Evolutionary conservation across 306 rosid species (phyloP).

Genomic region (Cucurbita argyrosperma): DNA sequence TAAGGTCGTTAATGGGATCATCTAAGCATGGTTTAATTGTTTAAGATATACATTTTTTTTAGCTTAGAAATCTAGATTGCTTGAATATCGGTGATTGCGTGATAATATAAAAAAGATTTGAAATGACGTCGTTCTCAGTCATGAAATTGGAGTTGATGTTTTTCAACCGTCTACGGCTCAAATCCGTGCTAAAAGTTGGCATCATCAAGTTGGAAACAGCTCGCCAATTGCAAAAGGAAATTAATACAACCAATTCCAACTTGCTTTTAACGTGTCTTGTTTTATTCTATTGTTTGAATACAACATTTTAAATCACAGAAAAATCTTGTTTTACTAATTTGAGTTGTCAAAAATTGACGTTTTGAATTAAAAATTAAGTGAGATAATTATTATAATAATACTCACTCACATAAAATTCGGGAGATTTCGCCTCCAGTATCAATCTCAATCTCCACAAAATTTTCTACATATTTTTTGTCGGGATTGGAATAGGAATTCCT

Average conservation of each 20-base stretch:
- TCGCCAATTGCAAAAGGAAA: neutral
- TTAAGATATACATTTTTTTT: neutral
- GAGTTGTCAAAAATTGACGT: neutral
- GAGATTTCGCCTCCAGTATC: too few relatives aligned
- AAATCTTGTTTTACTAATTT: neutral
- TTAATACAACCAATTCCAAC: conserved; percentile 2
- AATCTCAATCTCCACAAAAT: too few relatives aligned
- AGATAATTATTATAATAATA: neutral
- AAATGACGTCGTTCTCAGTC: neutral
- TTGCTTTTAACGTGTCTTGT: neutral
- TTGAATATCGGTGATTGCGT: neutral
- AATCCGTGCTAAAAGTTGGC: neutral
- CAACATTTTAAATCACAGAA: neutral
- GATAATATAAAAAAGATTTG: neutral
- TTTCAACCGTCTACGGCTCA: neutral
- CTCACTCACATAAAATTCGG: too few relatives aligned
- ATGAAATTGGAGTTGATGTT: neutral
- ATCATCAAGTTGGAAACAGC: conserved; percentile 7
- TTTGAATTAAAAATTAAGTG: neutral
- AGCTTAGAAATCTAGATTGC: neutral
- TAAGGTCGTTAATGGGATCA: too few relatives aligned
- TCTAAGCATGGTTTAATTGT: too few relatives aligned
- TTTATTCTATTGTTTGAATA: neutral
- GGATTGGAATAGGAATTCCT: too few relatives aligned
- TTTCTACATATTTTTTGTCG: too few relatives aligned